A percentile compares a stretch with the other conserved stretches of the same genome.
Conservation (phyloP, 1,139 yeast species). For the Scheffersomyces cryptocercus region DNA sequence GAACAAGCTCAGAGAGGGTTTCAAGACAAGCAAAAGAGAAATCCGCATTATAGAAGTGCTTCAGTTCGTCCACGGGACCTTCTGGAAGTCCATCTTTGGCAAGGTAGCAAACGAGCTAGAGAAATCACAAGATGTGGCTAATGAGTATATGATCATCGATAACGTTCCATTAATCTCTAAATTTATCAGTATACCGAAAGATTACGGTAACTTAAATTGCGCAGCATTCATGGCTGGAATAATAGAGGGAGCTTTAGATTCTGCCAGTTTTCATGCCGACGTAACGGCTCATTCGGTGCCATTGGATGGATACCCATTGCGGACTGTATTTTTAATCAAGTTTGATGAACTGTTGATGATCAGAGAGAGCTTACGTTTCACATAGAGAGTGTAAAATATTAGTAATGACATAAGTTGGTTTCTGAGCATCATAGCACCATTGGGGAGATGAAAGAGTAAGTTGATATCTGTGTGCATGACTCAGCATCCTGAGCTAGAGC, state of each 20-base stretch:
- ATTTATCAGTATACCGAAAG: slow-evolving; percentile 79
- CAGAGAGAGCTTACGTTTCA: slow-evolving; percentile 46
- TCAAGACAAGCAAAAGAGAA: slow-evolving; percentile 67
- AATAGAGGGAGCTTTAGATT: slow-evolving; percentile 84
- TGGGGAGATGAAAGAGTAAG: too few species aligned
- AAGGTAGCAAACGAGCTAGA: slow-evolving; percentile 85
- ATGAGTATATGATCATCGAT: slow-evolving; percentile 87
- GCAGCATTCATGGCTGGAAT: slow-evolving; percentile 90
- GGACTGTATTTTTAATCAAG: slow-evolving; percentile 84
- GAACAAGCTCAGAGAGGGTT: slow-evolving; percentile 52
- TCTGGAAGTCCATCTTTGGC: slow-evolving; percentile 85
- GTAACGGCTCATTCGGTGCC: slow-evolving; percentile 91
- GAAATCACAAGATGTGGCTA: slow-evolving; percentile 75
- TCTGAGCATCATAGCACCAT: too few species aligned
- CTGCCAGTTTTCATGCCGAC: slow-evolving; percentile 74
- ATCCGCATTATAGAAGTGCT: slow-evolving; percentile 71
- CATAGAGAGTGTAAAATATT: not conserved
- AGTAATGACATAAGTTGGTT: too few species aligned
- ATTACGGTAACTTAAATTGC: slow-evolving; percentile 76
- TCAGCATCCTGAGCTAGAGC: too few species aligned
- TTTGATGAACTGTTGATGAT: slow-evolving; percentile 62
- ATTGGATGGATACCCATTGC: slow-evolving; percentile 57
- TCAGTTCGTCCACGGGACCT: slow-evolving; percentile 77
- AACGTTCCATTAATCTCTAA: slow-evolving; percentile 74
- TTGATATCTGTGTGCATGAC: too few species aligned